Evolutionary conservation across 1,284 basidiomycete genomes (phyloP), one percentile per base, ranked within the genome.

Genomic region (Cutaneotrichosporon sp.): DNA sequence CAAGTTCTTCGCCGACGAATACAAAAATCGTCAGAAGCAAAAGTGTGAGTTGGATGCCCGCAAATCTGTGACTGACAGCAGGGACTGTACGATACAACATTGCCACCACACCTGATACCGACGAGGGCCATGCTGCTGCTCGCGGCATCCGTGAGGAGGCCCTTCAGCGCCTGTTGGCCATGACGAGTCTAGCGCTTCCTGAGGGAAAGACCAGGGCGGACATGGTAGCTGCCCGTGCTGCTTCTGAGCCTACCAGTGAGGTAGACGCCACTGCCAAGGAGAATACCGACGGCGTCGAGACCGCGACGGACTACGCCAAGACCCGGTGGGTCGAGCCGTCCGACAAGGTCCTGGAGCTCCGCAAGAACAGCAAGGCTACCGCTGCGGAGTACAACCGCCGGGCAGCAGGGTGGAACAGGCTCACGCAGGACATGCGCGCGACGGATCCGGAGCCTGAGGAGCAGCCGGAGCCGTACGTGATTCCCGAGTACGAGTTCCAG

Each of bases 11-110:
- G 63, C 60, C 3, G 52, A 53, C 11, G 59, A 63, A 12, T 51
- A 54, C 9, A 54, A 54, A 10, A 52, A 43, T 9, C 48, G 61
- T 17, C 57, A 55, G 25, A 48, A 55, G 10, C 61, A 65, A 37
- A 53, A 65, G 10, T 68, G 72, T 68, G 41, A 58, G 66, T 56
- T 5, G 7, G n/a, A 4, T 3, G 0, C 6, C 0, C 5, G 11
- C 4, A 1, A 16, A 31, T n/a, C 2, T 16, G 5, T 9, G 20
- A 33, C 53, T 47, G 31, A 51, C 42, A 14, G 19, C 47, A 75
- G 73, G 72, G 74, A 52, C 59, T 1, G 60, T 74, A 46, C 62
- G 73, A 22, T 74, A 67, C 45, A 55, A 47, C 19, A 57, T 75
- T 27, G 46, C 48, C 6, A 57, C 61, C 5, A 51, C 54, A 5